These are phyloP conservation scores for Forsythia viridissima DNA, from an alignment of 257 asterid species.

Conservation along the genomic window DNA sequence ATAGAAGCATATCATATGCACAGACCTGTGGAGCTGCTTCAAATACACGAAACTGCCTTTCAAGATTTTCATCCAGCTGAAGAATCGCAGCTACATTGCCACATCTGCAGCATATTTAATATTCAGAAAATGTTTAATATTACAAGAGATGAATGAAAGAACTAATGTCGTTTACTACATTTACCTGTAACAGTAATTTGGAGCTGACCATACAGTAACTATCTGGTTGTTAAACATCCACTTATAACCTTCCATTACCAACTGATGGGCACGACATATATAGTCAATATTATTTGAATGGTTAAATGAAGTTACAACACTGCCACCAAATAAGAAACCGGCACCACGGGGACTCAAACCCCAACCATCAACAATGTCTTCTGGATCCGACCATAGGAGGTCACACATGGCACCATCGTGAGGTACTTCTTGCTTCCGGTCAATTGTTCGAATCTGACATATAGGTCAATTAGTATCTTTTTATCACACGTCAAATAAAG, in stretches of 20 bases:
- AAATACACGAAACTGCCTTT: constrained; percentile 74
- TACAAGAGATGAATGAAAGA: background rate
- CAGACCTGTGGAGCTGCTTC: constrained; percentile 97
- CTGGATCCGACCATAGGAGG: constrained; percentile 99
- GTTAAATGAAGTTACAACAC: constrained; percentile 80
- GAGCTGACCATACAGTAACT: constrained; percentile 99
- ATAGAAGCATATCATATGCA: constrained; percentile 13
- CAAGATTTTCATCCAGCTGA: constrained; percentile 85
- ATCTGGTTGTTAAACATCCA: constrained; percentile 96
- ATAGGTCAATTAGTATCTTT: constrained; percentile 19
- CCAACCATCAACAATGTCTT: constrained; percentile 96
- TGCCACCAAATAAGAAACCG: constrained; percentile 91
- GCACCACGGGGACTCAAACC: constrained; percentile 99
- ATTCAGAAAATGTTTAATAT: constrained; percentile 10
- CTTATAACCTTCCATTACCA: constrained; percentile 97
- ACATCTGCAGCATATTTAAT: constrained; percentile 54
- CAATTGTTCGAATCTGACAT: constrained; percentile 81
- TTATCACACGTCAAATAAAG: constrained; percentile 2
- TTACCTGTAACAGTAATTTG: constrained; percentile 95
- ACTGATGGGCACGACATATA: constrained; percentile 96
- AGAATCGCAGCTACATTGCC: constrained; percentile 98
- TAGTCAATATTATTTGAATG: constrained; percentile 82
- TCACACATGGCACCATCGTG: constrained; percentile 99
- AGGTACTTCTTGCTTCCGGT: constrained; percentile 98
- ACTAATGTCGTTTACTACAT: background rate